A percentile compares a stretch with the other conserved stretches of the same genome.
phyloP scores from a whole-genome alignment of 1,284 basidiomycete genomes.

The Moesziomyces sp. region DNA sequence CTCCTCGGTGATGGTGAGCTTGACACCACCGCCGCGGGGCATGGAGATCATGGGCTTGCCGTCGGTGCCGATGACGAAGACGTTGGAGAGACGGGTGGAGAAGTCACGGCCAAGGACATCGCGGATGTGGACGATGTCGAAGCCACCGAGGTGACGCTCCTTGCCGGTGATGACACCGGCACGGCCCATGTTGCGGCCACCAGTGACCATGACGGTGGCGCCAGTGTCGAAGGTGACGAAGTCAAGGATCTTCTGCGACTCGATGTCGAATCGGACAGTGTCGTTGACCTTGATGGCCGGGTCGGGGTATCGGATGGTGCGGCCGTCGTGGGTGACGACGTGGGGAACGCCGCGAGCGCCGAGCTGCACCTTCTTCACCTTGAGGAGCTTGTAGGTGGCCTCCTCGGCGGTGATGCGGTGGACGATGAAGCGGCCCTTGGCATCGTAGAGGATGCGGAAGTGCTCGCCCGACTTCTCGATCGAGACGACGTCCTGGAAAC shows the following conservation, averaged over 20 bases:
- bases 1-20: conserved; percentile 74
- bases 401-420: conserved; percentile 99
- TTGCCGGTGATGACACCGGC: conserved; percentile 93
- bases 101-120: conserved; percentile 89
- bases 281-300: conserved; percentile 96
- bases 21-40: conserved; percentile 97
- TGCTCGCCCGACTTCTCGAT: conserved; percentile 99
- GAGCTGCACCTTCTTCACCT: conserved; percentile 91
- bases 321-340: conserved; percentile 98
- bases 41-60: conserved; percentile 96
- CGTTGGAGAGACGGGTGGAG: conserved; percentile 83
- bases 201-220: conserved; percentile 97
- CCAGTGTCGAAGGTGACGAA: conserved; percentile 97
- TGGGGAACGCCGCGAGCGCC: conserved; percentile 94
- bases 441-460: conserved; percentile 99
- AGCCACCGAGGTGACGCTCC: conserved; percentile 97
- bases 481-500: conserved; percentile 97
- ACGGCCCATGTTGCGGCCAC: conserved; percentile 99
- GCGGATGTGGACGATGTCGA: conserved; percentile 87
- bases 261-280: conserved; percentile 95
- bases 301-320: conserved; percentile 99
- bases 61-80: conserved; percentile 97
- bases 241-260: conserved; percentile 92
- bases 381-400: conserved; percentile 96
- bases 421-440: conserved; percentile 98